Evolutionary conservation across 2,329 filamentous ascomycete genomes (phyloP).

Genomic region (Colletotrichum lupini): DNA sequence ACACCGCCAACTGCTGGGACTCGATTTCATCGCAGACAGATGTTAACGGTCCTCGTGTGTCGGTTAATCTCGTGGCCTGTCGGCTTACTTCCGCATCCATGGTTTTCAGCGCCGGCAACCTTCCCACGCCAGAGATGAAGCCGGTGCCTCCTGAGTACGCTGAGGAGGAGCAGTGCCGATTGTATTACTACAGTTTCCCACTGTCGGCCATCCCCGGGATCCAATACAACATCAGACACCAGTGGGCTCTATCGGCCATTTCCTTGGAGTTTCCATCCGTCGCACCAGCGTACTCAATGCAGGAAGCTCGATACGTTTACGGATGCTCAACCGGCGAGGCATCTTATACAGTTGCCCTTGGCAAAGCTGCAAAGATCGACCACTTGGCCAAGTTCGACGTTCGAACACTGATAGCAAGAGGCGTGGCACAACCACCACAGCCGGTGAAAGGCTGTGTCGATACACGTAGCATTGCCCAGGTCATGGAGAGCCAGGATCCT

Average conservation of each 20-base stretch:
- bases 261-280: conserved; percentile 77
- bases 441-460: conserved; percentile 73
- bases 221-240: conserved; percentile 60
- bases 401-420: conserved; percentile 62
- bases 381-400: conserved; percentile 72
- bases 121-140: conserved; percentile 59
- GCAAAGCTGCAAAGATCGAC: conserved; percentile 74
- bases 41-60: conserved; percentile 36
- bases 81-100: conserved; percentile 74
- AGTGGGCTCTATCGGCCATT: conserved; percentile 73
- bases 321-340: conserved; percentile 71
- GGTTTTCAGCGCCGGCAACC: conserved; percentile 73
- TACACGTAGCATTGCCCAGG: conserved; percentile 61
- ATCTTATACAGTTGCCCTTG: conserved; percentile 69
- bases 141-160: conserved; percentile 48
- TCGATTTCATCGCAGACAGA: conserved; percentile 40
- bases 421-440: conserved; percentile 55
- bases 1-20: conserved; percentile 79
- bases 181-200: conserved; percentile 76
- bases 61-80: conserved; percentile 74
- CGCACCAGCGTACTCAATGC: conserved; percentile 66
- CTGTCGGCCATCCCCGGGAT: conserved; percentile 43
- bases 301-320: conserved; percentile 69
- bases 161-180: conserved; percentile 74
- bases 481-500: conserved; percentile 56